phyloP scores from a whole-genome alignment of 176 grass and related monocot genomes.

The Otatea glauca region DNA sequence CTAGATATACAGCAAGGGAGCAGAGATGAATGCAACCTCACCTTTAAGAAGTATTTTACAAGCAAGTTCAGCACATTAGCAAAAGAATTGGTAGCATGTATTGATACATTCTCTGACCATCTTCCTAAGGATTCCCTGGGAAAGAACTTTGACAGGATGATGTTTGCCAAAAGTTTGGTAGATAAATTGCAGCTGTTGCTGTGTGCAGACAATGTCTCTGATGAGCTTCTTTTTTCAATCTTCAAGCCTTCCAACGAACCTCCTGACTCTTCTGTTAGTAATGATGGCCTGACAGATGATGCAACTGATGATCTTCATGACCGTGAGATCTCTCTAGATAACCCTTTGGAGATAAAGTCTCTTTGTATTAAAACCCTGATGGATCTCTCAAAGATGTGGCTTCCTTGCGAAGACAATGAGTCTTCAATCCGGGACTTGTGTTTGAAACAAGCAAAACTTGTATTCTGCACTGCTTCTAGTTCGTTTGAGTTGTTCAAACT shows the following conservation, averaged over 20 bases:
- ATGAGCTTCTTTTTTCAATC: conserved; percentile 52
- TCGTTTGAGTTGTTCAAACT: conserved; percentile 60
- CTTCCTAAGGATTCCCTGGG: conserved; percentile 58
- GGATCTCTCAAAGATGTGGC: conserved; percentile 51
- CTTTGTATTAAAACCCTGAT: conserved; percentile 62
- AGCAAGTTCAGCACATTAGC: conserved; percentile 47
- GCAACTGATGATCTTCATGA: conserved; percentile 42
- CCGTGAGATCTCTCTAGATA: conserved; percentile 37
- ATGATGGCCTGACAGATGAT: conserved; percentile 48
- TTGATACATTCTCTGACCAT: conserved; percentile 56
- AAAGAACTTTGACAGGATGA: conserved; percentile 53
- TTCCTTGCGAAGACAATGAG: conserved; percentile 61
- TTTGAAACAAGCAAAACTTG: conserved; percentile 67
- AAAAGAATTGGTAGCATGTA: conserved; percentile 45
- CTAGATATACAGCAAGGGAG: conserved; percentile 32
- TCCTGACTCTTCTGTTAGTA: conserved; percentile 43
- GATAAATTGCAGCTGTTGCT: conserved; percentile 52
- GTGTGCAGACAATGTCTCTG: conserved; percentile 46
- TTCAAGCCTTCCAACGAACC: conserved; percentile 49
- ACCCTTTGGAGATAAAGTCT: conserved; percentile 59
- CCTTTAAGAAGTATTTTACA: conserved; percentile 58
- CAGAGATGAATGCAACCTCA: conserved; percentile 25
- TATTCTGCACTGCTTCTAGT: conserved; percentile 76
- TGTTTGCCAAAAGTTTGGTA: conserved; percentile 49
- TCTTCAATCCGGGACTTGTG: conserved; percentile 62